These are phyloP conservation scores for Drechslera avenae DNA, from an alignment of 2,329 filamentous ascomycete species.

Conservation along the genomic window DNA sequence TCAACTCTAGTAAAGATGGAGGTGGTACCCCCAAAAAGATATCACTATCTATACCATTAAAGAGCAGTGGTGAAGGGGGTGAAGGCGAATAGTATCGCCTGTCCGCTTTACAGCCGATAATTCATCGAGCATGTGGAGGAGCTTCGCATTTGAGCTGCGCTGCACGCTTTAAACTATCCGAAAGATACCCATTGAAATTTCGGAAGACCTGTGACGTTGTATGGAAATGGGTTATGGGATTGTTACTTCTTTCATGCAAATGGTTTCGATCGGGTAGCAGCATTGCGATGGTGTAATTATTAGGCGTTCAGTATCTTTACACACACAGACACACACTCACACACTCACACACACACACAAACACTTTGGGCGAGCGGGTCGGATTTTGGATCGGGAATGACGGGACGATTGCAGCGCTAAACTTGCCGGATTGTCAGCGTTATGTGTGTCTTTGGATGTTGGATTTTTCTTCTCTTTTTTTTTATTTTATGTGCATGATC, in stretches of 20 bases:
- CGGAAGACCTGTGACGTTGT: slow-evolving; percentile 35
- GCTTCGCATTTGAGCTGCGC: slow-evolving; percentile 32
- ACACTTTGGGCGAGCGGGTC: slow-evolving; percentile 8
- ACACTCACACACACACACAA: too few species aligned
- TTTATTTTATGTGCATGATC: slow-evolving; percentile 23
- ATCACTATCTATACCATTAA: slow-evolving; percentile 48
- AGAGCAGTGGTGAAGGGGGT: slow-evolving; percentile 42
- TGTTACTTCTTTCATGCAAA: slow-evolving; percentile 24
- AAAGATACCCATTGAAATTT: slow-evolving; percentile 45
- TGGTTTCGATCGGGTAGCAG: slow-evolving; percentile 26
- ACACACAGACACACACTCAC: too few species aligned
- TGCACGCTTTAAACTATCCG: slow-evolving; percentile 30
- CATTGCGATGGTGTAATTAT: slow-evolving; percentile 38
- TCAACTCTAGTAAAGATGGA: slow-evolving; percentile 52
- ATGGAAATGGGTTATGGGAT: slow-evolving; percentile 38
- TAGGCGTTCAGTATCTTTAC: slow-evolving; percentile 27
- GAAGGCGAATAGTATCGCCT: slow-evolving; percentile 34
- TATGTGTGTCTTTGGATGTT: slow-evolving; percentile 22
- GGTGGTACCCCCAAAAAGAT: slow-evolving; percentile 49
- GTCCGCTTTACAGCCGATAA: slow-evolving; percentile 2
- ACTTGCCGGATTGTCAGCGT: slow-evolving; percentile 9
- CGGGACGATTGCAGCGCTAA: slow-evolving; percentile 24
- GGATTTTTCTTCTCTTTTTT: slow-evolving; percentile 21
- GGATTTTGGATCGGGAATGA: slow-evolving; percentile 17
- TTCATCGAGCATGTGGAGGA: slow-evolving; percentile 15